Evolutionary conservation across 1,284 basidiomycete genomes (phyloP), one percentile per base, ranked within the genome.

Genomic region (Sporisorium graminicola): DNA sequence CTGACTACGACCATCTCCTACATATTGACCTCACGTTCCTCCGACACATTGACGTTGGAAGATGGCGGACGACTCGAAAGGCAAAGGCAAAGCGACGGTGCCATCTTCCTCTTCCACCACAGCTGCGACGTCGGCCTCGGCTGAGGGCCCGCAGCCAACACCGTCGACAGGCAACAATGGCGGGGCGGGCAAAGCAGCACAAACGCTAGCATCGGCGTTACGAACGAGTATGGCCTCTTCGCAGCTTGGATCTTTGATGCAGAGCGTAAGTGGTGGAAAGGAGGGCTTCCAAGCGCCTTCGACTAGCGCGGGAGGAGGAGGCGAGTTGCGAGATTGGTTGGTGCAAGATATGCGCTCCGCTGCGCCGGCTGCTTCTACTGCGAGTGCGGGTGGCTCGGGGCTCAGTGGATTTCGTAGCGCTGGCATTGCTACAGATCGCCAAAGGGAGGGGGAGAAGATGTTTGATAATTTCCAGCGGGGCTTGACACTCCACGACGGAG

Each of bases 181-280:
- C 3, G 46, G 43, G 16, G 40, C n/a, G 2, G 33, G 51, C 33
- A 59, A 44, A 42, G 61, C 66, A 27, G 58, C 71, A 2, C 71
- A 65, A 22, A 54, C 44, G 0, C 43, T 76, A 6, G 61, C 68
- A 2, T 66, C 74, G 9, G 54, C 65, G 2, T 29, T 76, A 7
- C 60, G 74, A 5, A 51, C 37, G 0, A 62, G 40, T 3, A 71
- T 71, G 74, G 74, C 65, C 0, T 58, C 65, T 4, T 58, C 60
- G 9, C 74, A 76, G 61, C 65, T 76, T 9, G 37, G 49, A 3
- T 71, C 64, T 14, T n/a, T 72, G 5, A 66, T 76, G 60, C 52
- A 52, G 10, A 40, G 33, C 6, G 64, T 56, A 3, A 49, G 60
- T 2, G 58, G 55, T 1, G 68, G 68, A 2, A 76, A 76, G 20